These are phyloP conservation scores for Cocos nucifera DNA, from an alignment of 176 grass and related monocot species.

Conservation along the genomic window DNA sequence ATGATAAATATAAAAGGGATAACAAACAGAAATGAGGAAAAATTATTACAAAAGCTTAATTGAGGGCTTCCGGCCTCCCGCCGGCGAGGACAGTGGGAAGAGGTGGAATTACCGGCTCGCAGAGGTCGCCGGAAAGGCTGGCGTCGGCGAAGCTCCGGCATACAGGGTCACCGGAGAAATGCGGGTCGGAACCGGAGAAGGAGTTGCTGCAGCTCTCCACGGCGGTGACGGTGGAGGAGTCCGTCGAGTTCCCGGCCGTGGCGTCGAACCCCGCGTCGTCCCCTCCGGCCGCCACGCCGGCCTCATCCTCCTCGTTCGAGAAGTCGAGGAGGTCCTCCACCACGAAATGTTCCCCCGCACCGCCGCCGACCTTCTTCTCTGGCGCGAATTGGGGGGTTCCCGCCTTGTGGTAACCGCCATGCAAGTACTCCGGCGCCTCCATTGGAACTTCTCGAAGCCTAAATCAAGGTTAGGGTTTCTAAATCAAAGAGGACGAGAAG, in stretches of 20 bases:
- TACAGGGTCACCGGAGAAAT: constrained; percentile 12
- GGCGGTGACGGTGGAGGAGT: constrained; percentile 80
- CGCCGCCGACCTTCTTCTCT: constrained; percentile 48
- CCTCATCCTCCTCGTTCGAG: constrained; percentile 50
- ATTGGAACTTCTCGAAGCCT: constrained; percentile 1
- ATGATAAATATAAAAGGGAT: too few relatives aligned
- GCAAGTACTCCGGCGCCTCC: constrained; percentile 29
- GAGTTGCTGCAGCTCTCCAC: constrained; percentile 80
- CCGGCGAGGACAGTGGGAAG: too few relatives aligned
- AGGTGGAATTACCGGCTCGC: constrained; percentile 57
- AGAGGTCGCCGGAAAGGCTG: constrained; percentile 56
- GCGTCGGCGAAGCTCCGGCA: constrained; percentile 26
- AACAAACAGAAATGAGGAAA: too few relatives aligned
- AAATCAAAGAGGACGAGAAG: too few relatives aligned
- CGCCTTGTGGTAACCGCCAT: constrained; percentile 15
- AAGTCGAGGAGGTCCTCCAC: constrained; percentile 87
- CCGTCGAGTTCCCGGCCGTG: constrained; percentile 26
- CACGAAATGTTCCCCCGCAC: constrained; percentile 41
- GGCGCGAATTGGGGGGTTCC: constrained; percentile 9
- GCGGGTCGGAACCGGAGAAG: constrained; percentile 32
- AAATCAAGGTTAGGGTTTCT: too few relatives aligned
- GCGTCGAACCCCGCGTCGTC: neutral
- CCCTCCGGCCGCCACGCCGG: neutral
- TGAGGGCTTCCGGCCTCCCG: too few relatives aligned
- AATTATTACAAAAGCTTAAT: too few relatives aligned